Percentiles rank a stretch among this genome's conserved stretches.
Conservation (phyloP, 495 filamentous ascomycete species). For the Trichoderma virens region DNA sequence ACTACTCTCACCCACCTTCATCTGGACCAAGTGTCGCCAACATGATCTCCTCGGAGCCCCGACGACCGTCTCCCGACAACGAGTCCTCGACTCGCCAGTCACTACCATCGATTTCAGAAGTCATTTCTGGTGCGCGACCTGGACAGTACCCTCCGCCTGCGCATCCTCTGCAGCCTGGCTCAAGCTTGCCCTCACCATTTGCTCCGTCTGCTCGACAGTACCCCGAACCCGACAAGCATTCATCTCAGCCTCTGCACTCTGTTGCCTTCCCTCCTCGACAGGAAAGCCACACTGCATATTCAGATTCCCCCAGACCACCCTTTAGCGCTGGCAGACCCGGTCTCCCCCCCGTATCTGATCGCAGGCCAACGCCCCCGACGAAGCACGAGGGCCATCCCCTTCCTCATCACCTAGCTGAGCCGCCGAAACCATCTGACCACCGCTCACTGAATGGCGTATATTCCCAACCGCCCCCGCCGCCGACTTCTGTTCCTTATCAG, state of each 20-base stretch:
- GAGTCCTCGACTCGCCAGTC: conserved; percentile 37
- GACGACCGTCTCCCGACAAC: conserved; percentile 33
- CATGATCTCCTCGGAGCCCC: conserved; percentile 40
- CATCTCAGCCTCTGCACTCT: conserved; percentile 27
- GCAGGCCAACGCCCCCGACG: conserved; percentile 23
- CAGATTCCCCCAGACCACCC: conserved; percentile 23
- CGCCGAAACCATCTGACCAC: conserved; percentile 14
- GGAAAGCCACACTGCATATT: conserved; percentile 26
- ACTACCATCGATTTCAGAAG: conserved; percentile 42
- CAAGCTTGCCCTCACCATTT: conserved; percentile 28
- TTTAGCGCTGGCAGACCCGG: conserved; percentile 20
- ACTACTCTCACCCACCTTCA: conserved; percentile 31
- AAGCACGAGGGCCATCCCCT: conserved; percentile 19
- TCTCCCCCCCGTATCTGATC: conserved; percentile 24
- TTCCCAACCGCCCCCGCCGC: conserved; percentile 21
- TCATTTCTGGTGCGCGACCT: conserved; percentile 33
- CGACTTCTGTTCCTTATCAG: conserved; percentile 28
- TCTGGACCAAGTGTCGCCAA: conserved; percentile 27
- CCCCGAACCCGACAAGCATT: conserved; percentile 23
- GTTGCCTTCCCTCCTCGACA: conserved; percentile 20
- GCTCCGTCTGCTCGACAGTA: conserved; percentile 21
- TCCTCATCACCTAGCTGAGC: conserved; percentile 2
- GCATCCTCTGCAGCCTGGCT: conserved; percentile 18
- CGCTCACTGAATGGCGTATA: conserved; percentile 20
- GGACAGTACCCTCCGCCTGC: conserved; percentile 28